Base-by-base conservation (phyloP, 495 filamentous ascomycete species). In the Penicillium canariense region DNA sequence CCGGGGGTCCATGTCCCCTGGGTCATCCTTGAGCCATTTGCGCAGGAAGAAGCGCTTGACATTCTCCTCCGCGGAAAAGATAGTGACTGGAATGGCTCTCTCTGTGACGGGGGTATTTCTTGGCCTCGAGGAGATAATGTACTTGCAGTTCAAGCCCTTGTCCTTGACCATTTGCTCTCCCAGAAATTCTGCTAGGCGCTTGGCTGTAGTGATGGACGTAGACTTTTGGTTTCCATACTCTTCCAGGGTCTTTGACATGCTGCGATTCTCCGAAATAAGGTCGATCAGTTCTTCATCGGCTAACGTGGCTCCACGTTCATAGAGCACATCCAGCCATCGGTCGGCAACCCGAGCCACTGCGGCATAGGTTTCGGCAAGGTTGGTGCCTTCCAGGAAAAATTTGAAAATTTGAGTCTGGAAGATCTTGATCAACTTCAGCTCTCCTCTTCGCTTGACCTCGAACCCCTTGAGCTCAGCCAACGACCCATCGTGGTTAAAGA, bases 341-440 rank as follows among this genome's bases (percentile, higher is more conserved):
- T 99, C 93, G 7, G 95, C 94, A n/a, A 97, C 89, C 58, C 88
- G 95, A 48, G 94, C 93, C 7, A 97, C 95, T 2, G 91, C 83
- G 23, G 79, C 85, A 64, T 99, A 99, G 11, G 91, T 96, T 69
- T 97, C 93, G 2, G 81, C 73, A 47, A 99, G 73, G 2, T 89
- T 95, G 22, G 78, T 79, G 2, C 94, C 94, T 68, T 97, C 93
- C 5, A 99, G 72, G 74, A 99, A 99, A 76, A 97, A 97, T 66
- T 94, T 96, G 84, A 99, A 99, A 64, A 99, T 96, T 65, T 97
- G 94, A 30, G 90, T 88, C 71, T 99, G 94, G 73, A 99, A 99
- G 61, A 96, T 99, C 72, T 99, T 99, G 82, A 99, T 99, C 58
- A 99, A 83, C 75, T 97, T 97, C 57, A 99, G 76, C 75, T 99